Conservation (phyloP, 1,284 basidiomycete species). For the Malassezia equina region DNA sequence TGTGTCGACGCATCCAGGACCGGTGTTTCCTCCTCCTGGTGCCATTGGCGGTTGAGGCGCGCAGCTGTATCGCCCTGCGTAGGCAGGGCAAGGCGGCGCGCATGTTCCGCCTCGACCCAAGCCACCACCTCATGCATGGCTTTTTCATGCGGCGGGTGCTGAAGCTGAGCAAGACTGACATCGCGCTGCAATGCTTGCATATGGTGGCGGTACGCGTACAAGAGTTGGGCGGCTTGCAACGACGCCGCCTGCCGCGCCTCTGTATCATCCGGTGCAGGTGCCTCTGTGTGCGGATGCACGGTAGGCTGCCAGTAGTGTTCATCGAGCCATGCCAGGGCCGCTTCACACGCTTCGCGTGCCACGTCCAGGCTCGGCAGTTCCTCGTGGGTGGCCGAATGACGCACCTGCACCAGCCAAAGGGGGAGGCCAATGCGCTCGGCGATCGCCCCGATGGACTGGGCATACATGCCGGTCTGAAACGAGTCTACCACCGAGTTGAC, state of each 20-base stretch:
- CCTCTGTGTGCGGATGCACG: not conserved
- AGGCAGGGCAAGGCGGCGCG: not conserved
- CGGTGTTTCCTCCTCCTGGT: not conserved
- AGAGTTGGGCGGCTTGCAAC: slow-evolving; percentile 16
- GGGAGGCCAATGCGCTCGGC: slow-evolving; percentile 78
- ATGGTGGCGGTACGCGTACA: slow-evolving; percentile 28
- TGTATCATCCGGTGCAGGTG: not conserved
- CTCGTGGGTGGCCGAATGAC: slow-evolving; percentile 92
- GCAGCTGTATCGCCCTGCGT: not conserved
- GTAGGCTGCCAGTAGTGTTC: slow-evolving; percentile 11
- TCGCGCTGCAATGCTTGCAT: slow-evolving; percentile 28
- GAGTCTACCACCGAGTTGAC: slow-evolving; percentile 80
- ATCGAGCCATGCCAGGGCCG: slow-evolving; percentile 33
- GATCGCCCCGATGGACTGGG: slow-evolving; percentile 78
- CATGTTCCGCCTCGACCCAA: slow-evolving; percentile 16
- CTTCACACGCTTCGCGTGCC: slow-evolving; percentile 61
- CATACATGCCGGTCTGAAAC: slow-evolving; percentile 65
- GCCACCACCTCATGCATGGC: slow-evolving; percentile 20
- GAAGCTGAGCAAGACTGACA: slow-evolving; percentile 21
- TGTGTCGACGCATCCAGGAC: not conserved
- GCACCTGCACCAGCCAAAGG: slow-evolving; percentile 77
- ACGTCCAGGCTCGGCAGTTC: slow-evolving; percentile 76
- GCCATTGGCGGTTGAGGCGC: not conserved
- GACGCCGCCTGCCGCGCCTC: slow-evolving; percentile 7
- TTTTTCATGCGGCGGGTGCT: slow-evolving; percentile 17